Base-by-base conservation (phyloP, 2,329 filamentous ascomycete species). In the Cylindrodendrum hubeiense region DNA sequence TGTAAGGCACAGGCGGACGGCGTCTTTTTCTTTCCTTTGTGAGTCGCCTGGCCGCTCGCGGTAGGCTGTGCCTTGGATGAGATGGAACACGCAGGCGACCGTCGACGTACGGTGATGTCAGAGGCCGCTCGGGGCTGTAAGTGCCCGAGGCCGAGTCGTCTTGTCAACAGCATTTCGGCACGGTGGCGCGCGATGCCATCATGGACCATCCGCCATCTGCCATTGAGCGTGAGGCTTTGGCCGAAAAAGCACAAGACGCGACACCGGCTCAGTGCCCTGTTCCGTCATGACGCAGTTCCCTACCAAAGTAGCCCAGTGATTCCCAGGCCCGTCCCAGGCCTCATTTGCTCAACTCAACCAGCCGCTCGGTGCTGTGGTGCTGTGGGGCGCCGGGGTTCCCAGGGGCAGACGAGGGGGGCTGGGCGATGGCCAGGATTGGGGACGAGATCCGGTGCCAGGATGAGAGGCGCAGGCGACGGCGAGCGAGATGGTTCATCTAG, bases 331-430 rank as follows among this genome's bases (percentile, higher is more conserved):
- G 60, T 63, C 55, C 63, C 49, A 46, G 61, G 63, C 64, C 67
- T 53, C 66, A 74, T 70, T 66, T 63, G 71, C 71, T 61, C 71
- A 71, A 61, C 63, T 67, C 56, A 67, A 74, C 72, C 72, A 66
- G 66, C 59, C 69, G 57, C 64, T 74, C 69, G 72, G 72, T 73
- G 72, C 72, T 41, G 66, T 71, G 66, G 71, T 71, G 69, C 72
- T 44, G 66, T 71, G 64, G 69, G 65, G 70, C 33, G 59, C 28
- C 28, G 50, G 55, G 52, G 62, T 41, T 63, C 44, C 37, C 46
- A 41, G 33, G 51, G 43, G 60, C 49, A 33, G 47, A 50, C 56
- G 65, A 30, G 47, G 60, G 61, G 51, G 56, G 59, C 60, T 65
- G 58, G 64, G 26, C 55, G 33, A 37, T 37, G 50, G 39, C 51